A percentile compares a stretch with the other conserved stretches of the same genome.
These are phyloP conservation scores for Eustoma russellianum DNA, from an alignment of 257 asterid genomes.

Conservation along the genomic window DNA sequence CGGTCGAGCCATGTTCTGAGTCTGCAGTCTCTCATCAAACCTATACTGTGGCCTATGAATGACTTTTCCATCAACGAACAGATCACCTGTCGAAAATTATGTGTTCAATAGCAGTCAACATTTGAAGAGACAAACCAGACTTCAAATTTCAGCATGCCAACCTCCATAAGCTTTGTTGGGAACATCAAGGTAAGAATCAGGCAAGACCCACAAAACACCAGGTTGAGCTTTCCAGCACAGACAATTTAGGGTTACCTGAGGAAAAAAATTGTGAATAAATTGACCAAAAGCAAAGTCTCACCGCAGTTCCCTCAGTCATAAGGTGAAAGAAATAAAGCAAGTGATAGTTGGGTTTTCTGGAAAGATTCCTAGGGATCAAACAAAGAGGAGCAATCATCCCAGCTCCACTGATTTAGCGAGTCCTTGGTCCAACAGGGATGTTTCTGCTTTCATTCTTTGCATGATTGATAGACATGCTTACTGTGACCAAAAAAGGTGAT, in stretches of 20 bases:
- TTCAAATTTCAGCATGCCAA: constrained; percentile 16
- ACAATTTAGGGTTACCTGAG: constrained; percentile 13
- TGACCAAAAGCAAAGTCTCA: too few relatives aligned
- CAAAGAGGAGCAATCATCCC: too few relatives aligned
- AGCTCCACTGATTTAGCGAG: too few relatives aligned
- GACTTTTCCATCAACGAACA: constrained; percentile 68
- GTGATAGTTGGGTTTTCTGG: too few relatives aligned
- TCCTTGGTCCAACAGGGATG: too few relatives aligned
- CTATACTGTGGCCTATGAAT: constrained; percentile 70
- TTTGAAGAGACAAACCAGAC: constrained; percentile 1
- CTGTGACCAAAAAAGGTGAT: too few relatives aligned
- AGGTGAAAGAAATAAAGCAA: too few relatives aligned
- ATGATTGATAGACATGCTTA: too few relatives aligned
- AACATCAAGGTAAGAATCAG: constrained; percentile 84
- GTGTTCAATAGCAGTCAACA: neutral
- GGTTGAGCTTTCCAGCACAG: constrained; percentile 35
- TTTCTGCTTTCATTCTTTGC: too few relatives aligned
- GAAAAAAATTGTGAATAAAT: neutral
- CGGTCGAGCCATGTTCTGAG: constrained; percentile 61
- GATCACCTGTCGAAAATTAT: constrained; percentile 47
- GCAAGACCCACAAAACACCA: constrained; percentile 79
- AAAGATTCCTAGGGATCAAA: too few relatives aligned
- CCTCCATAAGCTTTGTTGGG: constrained; percentile 89
- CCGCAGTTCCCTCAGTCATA: too few relatives aligned
- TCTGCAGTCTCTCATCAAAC: constrained; percentile 43